Conservation (phyloP, 2,329 filamentous ascomycete species). For the Hypoxylon sp. region DNA sequence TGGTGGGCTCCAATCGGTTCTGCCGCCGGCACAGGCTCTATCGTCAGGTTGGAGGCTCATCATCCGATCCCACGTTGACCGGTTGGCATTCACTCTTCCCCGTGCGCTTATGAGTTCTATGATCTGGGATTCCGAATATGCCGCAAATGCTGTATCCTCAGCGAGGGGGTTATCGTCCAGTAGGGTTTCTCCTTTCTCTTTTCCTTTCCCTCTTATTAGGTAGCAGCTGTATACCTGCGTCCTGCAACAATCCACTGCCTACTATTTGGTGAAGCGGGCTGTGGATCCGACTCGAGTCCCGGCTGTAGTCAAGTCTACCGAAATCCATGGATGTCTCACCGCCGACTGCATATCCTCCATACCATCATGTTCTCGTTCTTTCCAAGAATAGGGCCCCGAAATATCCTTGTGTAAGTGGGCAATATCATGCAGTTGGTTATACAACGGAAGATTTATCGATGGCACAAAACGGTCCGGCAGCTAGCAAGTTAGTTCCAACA, state of each 20-base stretch:
- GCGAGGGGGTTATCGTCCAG: constrained; percentile 5
- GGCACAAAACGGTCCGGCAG: constrained; percentile 39
- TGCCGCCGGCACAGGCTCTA: constrained; percentile 33
- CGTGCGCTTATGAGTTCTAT: constrained; percentile 23
- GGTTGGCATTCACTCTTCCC: constrained; percentile 22
- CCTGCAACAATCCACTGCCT: constrained; percentile 4
- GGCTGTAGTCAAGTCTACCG: constrained; percentile 38
- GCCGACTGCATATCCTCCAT: constrained; percentile 34
- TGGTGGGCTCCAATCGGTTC: constrained; percentile 45
- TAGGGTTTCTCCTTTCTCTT: constrained; percentile 1
- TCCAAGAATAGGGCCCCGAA: constrained; percentile 30
- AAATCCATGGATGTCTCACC: constrained; percentile 36
- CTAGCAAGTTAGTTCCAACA: constrained; percentile 17
- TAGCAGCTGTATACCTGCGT: constrained; percentile 8
- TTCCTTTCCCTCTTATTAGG: background rate
- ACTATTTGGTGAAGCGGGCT: constrained; percentile 29
- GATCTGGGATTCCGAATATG: constrained; percentile 26
- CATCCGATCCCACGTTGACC: constrained; percentile 34
- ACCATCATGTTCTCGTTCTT: constrained; percentile 14
- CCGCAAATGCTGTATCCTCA: constrained; percentile 12
- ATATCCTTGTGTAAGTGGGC: constrained; percentile 16
- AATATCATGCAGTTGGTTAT: constrained; percentile 28
- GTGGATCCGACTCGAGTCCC: constrained; percentile 40
- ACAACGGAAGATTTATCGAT: constrained; percentile 35
- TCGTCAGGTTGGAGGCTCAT: constrained; percentile 36